Conservation (phyloP, 2,329 filamentous ascomycete genomes). For the Paecilomyces variotii region DNA sequence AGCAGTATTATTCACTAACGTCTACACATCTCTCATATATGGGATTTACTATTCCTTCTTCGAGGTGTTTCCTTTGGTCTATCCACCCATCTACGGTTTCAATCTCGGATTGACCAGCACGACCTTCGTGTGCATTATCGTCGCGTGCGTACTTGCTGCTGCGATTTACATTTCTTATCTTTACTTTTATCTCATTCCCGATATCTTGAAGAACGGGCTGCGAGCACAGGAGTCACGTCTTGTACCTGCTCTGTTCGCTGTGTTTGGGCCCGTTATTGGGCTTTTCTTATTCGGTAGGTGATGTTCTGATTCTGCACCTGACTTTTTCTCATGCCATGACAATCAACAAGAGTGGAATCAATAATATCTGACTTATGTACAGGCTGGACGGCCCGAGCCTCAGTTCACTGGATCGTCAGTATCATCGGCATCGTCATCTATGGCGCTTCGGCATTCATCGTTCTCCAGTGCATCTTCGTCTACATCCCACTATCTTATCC, state of each 20-base stretch:
- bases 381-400: slow-evolving; percentile 18
- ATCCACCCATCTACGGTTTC: slow-evolving; percentile 53
- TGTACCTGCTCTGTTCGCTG: slow-evolving; percentile 45
- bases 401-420: slow-evolving; percentile 29
- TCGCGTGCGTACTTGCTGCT: slow-evolving; percentile 49
- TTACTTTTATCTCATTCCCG: slow-evolving; percentile 44
- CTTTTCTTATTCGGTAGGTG: slow-evolving; percentile 44
- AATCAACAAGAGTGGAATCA: not conserved
- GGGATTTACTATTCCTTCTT: slow-evolving; percentile 49
- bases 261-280: slow-evolving; percentile 49
- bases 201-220: slow-evolving; percentile 43
- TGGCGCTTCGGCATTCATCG: slow-evolving; percentile 26
- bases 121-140: slow-evolving; percentile 53
- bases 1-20: slow-evolving; percentile 53
- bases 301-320: not conserved
- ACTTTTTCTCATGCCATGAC: not conserved
- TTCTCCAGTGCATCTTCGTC: slow-evolving; percentile 37
- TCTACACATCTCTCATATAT: slow-evolving; percentile 56
- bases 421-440: slow-evolving; percentile 36
- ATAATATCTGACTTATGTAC: slow-evolving; percentile 5
- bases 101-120: slow-evolving; percentile 50
- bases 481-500: slow-evolving; percentile 30
- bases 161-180: slow-evolving; percentile 45
- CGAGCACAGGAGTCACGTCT: slow-evolving; percentile 48
- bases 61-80: slow-evolving; percentile 59